These are phyloP conservation scores for Datisca glomerata DNA, from an alignment of 306 rosid genomes.

Conservation along the genomic window DNA sequence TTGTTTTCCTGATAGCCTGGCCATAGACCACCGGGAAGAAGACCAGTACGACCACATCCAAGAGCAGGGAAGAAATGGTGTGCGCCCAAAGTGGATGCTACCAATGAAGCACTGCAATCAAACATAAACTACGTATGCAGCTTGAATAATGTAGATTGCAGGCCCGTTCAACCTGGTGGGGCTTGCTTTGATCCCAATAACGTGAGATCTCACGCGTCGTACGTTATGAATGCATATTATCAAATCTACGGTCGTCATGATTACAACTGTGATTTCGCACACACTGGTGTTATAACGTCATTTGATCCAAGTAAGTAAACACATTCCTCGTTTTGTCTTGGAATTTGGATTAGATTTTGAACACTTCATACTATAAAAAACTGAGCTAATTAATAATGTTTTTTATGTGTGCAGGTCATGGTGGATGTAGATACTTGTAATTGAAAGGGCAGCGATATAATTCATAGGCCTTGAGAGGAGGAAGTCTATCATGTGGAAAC, in stretches of 20 bases:
- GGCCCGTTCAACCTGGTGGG: constrained; percentile 54
- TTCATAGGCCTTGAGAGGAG: too few species aligned
- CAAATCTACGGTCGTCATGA: constrained; percentile 42
- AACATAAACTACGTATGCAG: constrained; percentile 65
- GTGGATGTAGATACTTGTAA: constrained; percentile 16
- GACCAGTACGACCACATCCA: too few species aligned
- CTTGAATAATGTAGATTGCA: constrained; percentile 44
- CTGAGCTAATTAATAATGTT: background rate
- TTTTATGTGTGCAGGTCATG: constrained; percentile 18
- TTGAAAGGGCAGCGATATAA: constrained; percentile 3
- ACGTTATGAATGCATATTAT: constrained; percentile 63
- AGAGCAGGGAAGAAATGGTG: constrained; percentile 59
- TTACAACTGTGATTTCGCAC: constrained; percentile 60
- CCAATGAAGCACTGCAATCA: constrained; percentile 28
- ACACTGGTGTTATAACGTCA: constrained; percentile 25
- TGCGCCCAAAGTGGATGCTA: constrained; percentile 42
- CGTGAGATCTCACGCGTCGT: constrained; percentile 38
- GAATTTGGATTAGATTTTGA: background rate
- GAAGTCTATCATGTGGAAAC: too few species aligned
- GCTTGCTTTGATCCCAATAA: constrained; percentile 37
- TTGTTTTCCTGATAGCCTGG: too few species aligned
- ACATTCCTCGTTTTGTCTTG: background rate
- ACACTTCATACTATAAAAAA: background rate
- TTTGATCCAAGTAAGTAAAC: constrained; percentile 38
- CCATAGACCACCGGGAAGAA: too few species aligned